Evolutionary conservation across 2,329 filamentous ascomycete species (phyloP).

Genomic region (Coniochaeta ligniaria): DNA sequence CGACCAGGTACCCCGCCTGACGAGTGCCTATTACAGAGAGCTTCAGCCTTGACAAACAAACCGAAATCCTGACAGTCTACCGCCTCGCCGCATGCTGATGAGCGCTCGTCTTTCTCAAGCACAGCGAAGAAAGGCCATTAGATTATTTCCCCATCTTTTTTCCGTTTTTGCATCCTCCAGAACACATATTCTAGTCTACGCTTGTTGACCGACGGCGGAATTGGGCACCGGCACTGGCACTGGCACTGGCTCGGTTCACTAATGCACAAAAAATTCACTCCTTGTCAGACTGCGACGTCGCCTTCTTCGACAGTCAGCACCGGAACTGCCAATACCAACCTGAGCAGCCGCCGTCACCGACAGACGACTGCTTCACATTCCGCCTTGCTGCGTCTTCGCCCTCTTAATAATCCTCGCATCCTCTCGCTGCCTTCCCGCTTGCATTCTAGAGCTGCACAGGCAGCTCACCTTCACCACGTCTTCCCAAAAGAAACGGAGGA

Average conservation of each 20-base stretch:
- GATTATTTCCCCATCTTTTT: conserved; percentile 1
- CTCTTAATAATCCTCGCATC: background rate
- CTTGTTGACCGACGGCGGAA: background rate
- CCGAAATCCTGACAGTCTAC: background rate
- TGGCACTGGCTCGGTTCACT: background rate
- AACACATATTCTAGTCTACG: background rate
- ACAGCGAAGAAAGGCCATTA: background rate
- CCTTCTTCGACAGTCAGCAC: background rate
- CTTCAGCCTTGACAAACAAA: background rate
- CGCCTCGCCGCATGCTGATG: background rate
- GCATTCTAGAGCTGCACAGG: conserved; percentile 48
- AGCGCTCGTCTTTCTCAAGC: background rate
- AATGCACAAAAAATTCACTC: conserved; percentile 2
- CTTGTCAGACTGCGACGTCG: background rate
- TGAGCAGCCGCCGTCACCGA: conserved; percentile 3
- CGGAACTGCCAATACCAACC: background rate
- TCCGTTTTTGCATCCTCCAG: conserved; percentile 1
- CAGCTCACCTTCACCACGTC: conserved; percentile 67
- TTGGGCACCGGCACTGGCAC: background rate
- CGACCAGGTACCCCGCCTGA: background rate
- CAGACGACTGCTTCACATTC: conserved; percentile 1
- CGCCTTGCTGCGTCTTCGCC: background rate
- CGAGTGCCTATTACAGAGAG: background rate
- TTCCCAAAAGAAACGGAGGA: conserved; percentile 68
- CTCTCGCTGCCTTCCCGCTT: conserved; percentile 10